A percentile compares a stretch with the other conserved stretches of the same genome.
These are phyloP conservation scores for Aristolochia contorta DNA, from an alignment of 164 flowering plant genomes.

Conservation along the genomic window DNA sequence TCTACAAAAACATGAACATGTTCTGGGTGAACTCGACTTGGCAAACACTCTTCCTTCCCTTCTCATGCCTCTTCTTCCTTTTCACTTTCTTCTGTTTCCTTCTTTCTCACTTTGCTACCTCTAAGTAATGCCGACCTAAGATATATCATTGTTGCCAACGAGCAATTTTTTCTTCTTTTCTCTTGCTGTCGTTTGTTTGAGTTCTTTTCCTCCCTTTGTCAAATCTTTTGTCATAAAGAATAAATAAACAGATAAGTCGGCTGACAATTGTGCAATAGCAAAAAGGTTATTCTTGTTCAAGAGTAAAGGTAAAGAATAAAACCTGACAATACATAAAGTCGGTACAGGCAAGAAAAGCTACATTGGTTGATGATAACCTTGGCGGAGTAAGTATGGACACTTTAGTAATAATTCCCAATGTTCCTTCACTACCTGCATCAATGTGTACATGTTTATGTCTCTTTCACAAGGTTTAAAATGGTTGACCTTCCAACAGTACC, in stretches of 20 bases:
- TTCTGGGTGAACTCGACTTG: not conserved
- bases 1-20: not conserved
- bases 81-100: too few relatives aligned
- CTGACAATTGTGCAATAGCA: not conserved
- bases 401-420: slow-evolving; percentile 85
- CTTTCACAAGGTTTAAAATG: not conserved
- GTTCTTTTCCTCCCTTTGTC: too few relatives aligned
- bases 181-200: too few relatives aligned
- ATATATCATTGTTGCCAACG: too few relatives aligned
- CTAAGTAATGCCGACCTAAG: too few relatives aligned
- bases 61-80: too few relatives aligned
- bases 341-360: slow-evolving; percentile 88
- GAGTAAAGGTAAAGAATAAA: not conserved
- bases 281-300: too few relatives aligned
- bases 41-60: too few relatives aligned
- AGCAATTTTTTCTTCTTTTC: too few relatives aligned
- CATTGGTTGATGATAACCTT: slow-evolving; percentile 65
- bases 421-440: slow-evolving; percentile 90
- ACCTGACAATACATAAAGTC: slow-evolving; percentile 91
- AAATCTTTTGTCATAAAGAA: not conserved
- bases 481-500: not conserved
- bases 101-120: too few relatives aligned
- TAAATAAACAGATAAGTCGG: not conserved
- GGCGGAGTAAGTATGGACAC: slow-evolving; percentile 88
- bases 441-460: not conserved